Evolutionary conservation across 2,329 filamentous ascomycete genomes (phyloP).

Genomic region (Rhytidhysteron rufulum): DNA sequence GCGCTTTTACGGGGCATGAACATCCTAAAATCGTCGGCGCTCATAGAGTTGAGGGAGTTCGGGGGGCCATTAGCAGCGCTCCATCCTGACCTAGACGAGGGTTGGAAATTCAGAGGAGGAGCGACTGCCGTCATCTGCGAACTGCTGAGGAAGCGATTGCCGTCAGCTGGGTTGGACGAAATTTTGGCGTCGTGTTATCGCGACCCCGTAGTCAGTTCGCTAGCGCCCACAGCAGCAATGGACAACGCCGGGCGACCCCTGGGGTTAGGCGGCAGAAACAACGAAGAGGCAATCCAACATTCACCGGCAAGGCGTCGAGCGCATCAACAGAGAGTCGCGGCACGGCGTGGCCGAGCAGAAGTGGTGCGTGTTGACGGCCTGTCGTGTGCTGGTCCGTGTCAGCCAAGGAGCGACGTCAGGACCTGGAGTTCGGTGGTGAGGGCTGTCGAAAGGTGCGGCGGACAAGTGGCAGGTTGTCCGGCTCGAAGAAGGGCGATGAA

Average conservation of each 20-base stretch:
- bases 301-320: slow-evolving; percentile 23
- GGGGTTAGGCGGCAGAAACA: slow-evolving; percentile 5
- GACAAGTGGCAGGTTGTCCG: no score
- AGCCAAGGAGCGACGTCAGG: slow-evolving; percentile 27
- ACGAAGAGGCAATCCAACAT: slow-evolving; percentile 11
- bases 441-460: slow-evolving; percentile 6
- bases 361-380: slow-evolving; percentile 12
- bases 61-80: slow-evolving; percentile 55
- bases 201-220: slow-evolving; percentile 23
- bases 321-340: slow-evolving; percentile 8
- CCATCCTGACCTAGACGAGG: slow-evolving; percentile 59
- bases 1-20: slow-evolving; percentile 84
- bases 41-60: slow-evolving; percentile 67
- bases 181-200: slow-evolving; percentile 14
- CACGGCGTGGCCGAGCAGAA: slow-evolving; percentile 12
- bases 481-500: slow-evolving; percentile 3
- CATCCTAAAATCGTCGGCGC: slow-evolving; percentile 81
- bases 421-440: slow-evolving; percentile 13
- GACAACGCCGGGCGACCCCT: slow-evolving; percentile 13
- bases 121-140: slow-evolving; percentile 62
- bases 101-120: slow-evolving; percentile 61
- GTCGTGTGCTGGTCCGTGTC: slow-evolving; percentile 34
- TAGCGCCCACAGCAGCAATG: slow-evolving; percentile 27
- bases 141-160: slow-evolving; percentile 17
- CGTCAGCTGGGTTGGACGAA: slow-evolving; percentile 11